phyloP scores from a whole-genome alignment of 352 stramenopile species.

The Phytophthora vignae region DNA sequence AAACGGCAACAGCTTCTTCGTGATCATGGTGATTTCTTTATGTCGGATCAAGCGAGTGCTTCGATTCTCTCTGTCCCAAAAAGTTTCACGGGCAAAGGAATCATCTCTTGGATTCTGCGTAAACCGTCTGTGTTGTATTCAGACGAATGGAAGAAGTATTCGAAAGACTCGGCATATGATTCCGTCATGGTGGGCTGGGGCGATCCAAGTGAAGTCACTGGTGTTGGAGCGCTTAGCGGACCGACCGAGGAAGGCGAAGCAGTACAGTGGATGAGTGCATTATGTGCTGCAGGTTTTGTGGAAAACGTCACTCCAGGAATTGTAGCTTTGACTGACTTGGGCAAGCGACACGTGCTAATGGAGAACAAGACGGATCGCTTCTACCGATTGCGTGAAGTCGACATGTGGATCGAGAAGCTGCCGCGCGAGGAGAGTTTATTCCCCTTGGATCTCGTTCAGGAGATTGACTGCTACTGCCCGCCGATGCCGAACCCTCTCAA shows the following conservation, averaged over 20 bases:
- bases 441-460: conserved; percentile 71
- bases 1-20: conserved; percentile 56
- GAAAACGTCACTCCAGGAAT: conserved; percentile 50
- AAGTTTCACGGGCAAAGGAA: conserved; percentile 71
- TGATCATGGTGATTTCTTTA: conserved; percentile 58
- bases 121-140: conserved; percentile 53
- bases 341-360: conserved; percentile 53
- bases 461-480: conserved; percentile 60
- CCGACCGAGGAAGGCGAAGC: conserved; percentile 38
- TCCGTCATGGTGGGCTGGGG: conserved; percentile 50
- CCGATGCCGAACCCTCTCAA: background rate
- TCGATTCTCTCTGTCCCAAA: conserved; percentile 45
- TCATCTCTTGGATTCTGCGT: conserved; percentile 68
- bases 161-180: conserved; percentile 30
- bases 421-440: conserved; percentile 51
- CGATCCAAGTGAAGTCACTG: conserved; percentile 23
- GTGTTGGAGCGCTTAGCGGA: conserved; percentile 58
- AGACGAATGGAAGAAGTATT: conserved; percentile 67
- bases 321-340: conserved; percentile 22
- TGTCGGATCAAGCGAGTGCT: conserved; percentile 52
- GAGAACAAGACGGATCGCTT: conserved; percentile 56
- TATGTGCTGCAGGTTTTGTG: conserved; percentile 68
- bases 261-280: conserved; percentile 64
- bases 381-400: conserved; percentile 65
- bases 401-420: conserved; percentile 54